Conservation (phyloP, 2,329 filamentous ascomycete genomes). For the Ilyonectria robusta region DNA sequence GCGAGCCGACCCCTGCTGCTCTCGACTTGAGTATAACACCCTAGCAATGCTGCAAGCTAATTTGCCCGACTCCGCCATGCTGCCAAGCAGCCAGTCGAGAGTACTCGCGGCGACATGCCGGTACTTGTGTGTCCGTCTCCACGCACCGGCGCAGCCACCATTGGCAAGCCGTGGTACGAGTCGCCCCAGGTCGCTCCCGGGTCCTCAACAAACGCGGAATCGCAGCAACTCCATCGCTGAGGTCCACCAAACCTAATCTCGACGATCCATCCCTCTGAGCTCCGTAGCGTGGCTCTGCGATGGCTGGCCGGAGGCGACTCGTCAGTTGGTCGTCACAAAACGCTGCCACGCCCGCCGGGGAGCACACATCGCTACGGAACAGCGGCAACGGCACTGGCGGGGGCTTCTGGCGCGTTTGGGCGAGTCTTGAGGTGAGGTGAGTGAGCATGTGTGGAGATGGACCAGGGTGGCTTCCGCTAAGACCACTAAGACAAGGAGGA, state of each 20-base stretch:
- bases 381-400: slow-evolving; percentile 3
- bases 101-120: slow-evolving; percentile 18
- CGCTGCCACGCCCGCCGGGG: not conserved
- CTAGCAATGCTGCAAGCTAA: slow-evolving; percentile 16
- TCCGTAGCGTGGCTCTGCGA: slow-evolving; percentile 11
- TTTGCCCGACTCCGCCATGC: slow-evolving; percentile 18
- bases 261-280: slow-evolving; percentile 38
- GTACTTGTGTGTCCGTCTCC: slow-evolving; percentile 12
- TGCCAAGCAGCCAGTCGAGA: not conserved
- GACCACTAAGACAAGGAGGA: not conserved
- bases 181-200: slow-evolving; percentile 16
- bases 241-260: slow-evolving; percentile 50
- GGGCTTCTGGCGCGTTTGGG: not conserved
- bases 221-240: slow-evolving; percentile 3
- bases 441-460: slow-evolving; percentile 6
- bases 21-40: slow-evolving; percentile 15
- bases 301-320: not conserved
- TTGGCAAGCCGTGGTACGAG: slow-evolving; percentile 14
- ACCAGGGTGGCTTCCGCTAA: slow-evolving; percentile 1
- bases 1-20: slow-evolving; percentile 11
- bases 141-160: slow-evolving; percentile 19
- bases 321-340: slow-evolving; percentile 7
- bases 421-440: not conserved
- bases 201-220: not conserved
- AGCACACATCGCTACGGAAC: not conserved